Conservation (phyloP, 2,329 filamentous ascomycete genomes). For the Neonectria sp. region DNA sequence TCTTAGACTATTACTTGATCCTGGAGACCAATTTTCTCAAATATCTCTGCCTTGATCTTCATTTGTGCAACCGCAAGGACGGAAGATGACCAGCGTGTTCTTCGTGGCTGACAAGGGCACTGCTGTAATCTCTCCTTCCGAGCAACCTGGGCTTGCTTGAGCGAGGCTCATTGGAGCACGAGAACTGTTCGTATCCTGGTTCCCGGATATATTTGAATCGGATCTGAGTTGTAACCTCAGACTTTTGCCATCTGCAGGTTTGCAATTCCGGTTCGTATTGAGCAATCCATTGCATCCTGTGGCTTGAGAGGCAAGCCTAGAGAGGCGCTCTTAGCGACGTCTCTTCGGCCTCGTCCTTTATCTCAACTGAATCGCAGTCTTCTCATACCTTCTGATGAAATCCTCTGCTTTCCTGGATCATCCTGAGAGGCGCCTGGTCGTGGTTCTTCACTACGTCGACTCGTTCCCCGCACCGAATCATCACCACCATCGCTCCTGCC, state of each 20-base stretch:
- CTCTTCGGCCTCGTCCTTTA: constrained; percentile 2
- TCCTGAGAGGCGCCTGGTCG: not conserved
- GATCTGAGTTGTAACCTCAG: constrained; percentile 5
- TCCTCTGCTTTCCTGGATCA: not conserved
- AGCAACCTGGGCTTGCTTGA: not conserved
- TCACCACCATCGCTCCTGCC: constrained; percentile 11
- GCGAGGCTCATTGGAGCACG: not conserved
- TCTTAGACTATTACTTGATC: not conserved
- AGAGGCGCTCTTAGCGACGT: not conserved
- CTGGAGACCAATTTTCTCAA: not conserved
- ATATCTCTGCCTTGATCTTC: not conserved
- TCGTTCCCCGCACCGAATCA: not conserved
- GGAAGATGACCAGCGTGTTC: not conserved
- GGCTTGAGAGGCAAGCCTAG: not conserved
- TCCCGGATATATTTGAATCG: not conserved
- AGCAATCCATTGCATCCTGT: constrained; percentile 10
- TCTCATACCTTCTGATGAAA: not conserved
- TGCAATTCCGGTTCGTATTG: constrained; percentile 33
- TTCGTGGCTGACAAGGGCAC: not conserved
- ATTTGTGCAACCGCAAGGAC: constrained; percentile 1
- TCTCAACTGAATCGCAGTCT: not conserved
- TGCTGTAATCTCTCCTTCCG: not conserved
- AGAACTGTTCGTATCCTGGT: not conserved
- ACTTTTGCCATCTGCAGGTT: constrained; percentile 32
- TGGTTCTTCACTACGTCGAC: not conserved